Evolutionary conservation across 805 yeast genomes (phyloP).

Genomic region (Candida ascalaphidarum): DNA sequence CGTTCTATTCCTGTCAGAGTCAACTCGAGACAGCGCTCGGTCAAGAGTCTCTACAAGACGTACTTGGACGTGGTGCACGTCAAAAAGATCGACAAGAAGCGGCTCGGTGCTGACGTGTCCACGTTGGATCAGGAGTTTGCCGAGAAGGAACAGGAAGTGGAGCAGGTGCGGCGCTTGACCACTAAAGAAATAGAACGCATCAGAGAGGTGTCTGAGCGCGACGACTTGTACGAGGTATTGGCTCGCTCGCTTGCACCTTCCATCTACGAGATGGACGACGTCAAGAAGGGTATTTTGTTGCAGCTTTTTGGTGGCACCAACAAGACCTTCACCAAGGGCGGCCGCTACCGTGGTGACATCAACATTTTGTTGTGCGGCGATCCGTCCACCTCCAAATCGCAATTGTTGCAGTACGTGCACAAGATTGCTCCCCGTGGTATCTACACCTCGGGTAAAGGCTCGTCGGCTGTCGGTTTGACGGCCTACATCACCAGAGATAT

Average conservation of each 20-base stretch:
- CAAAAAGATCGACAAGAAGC: conserved; percentile 72
- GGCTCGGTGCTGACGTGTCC: conserved; percentile 73
- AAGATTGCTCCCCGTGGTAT: conserved; percentile 97
- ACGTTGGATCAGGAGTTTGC: conserved; percentile 44
- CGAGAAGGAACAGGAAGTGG: conserved; percentile 60
- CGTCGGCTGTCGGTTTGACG: conserved; percentile 97
- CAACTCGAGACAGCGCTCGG: conserved; percentile 74
- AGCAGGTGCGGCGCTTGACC: conserved; percentile 63
- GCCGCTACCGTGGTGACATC: conserved; percentile 92
- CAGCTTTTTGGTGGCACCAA: conserved; percentile 96
- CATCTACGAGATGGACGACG: conserved; percentile 92
- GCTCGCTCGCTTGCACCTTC: conserved; percentile 96
- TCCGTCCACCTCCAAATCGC: conserved; percentile 97
- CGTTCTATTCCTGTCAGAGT: conserved; percentile 87
- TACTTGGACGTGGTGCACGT: conserved; percentile 92
- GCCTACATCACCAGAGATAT: conserved; percentile 94
- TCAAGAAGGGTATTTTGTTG: conserved; percentile 85
- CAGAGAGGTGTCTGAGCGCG: conserved; percentile 51
- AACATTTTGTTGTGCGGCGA: conserved; percentile 92
- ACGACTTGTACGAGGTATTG: conserved; percentile 76
- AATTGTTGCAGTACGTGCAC: conserved; percentile 88
- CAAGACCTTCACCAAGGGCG: conserved; percentile 82
- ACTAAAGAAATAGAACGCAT: conserved; percentile 65
- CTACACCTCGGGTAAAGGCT: conserved; percentile 97
- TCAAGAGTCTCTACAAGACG: conserved; percentile 82